These are phyloP conservation scores for Phytopythium delawarense DNA, from an alignment of 352 stramenopile species.

Conservation along the genomic window DNA sequence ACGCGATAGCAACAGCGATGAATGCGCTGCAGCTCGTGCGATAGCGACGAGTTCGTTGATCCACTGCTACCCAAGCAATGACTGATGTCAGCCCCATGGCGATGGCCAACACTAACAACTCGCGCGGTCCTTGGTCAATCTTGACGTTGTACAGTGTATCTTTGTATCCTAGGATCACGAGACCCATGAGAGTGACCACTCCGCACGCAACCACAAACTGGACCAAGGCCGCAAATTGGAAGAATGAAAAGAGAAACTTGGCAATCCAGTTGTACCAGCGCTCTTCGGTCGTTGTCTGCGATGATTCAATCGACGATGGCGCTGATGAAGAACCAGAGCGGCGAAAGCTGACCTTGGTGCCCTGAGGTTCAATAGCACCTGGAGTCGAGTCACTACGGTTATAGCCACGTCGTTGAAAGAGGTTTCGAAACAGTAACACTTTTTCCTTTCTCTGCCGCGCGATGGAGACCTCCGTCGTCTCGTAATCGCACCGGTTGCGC, in stretches of 20 bases:
- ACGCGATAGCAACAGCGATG: conserved; percentile 31
- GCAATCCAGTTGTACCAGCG: conserved; percentile 70
- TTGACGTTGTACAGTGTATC: conserved; percentile 46
- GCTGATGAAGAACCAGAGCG: background rate
- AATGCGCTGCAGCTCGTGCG: conserved; percentile 27
- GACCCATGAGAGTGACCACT: conserved; percentile 45
- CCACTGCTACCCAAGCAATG: conserved; percentile 46
- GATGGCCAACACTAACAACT: conserved; percentile 32
- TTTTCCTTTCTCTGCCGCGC: conserved; percentile 75
- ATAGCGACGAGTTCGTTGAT: conserved; percentile 33
- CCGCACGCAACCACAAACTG: conserved; percentile 46
- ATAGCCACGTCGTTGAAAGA: conserved; percentile 17
- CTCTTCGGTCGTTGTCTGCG: conserved; percentile 65
- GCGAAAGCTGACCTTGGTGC: background rate
- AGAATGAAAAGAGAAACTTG: conserved; percentile 39
- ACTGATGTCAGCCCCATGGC: conserved; percentile 31
- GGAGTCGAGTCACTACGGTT: background rate
- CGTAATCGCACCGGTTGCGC: conserved; percentile 56
- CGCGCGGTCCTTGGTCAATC: conserved; percentile 40
- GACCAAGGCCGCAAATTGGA: conserved; percentile 18
- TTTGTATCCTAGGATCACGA: conserved; percentile 47
- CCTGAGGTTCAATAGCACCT: background rate
- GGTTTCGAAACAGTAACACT: conserved; percentile 50
- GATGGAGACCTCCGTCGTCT: conserved; percentile 45
- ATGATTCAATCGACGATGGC: conserved; percentile 39